Conservation (phyloP, 2,329 filamentous ascomycete species). For the Beauveria bassiana region DNA sequence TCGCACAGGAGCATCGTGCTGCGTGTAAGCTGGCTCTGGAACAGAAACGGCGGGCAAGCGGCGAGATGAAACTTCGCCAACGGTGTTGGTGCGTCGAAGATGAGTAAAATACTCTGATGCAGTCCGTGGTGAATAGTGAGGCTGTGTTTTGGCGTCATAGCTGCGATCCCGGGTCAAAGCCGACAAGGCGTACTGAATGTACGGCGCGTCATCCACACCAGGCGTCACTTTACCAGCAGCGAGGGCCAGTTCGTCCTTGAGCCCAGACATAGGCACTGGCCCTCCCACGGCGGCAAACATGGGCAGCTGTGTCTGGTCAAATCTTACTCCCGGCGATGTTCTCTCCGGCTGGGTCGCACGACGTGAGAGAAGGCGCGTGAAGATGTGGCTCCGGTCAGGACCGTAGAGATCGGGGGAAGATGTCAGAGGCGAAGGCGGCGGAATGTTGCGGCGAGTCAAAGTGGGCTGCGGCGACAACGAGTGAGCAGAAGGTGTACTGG, state of each 20-base stretch:
- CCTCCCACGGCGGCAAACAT: slow-evolving; percentile 28
- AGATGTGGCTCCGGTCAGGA: slow-evolving; percentile 9
- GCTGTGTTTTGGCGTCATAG: slow-evolving; percentile 43
- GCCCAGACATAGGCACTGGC: slow-evolving; percentile 20
- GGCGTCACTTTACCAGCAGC: slow-evolving; percentile 56
- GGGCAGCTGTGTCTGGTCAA: slow-evolving; percentile 32
- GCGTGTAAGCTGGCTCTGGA: slow-evolving; percentile 22
- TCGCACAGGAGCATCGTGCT: slow-evolving; percentile 11
- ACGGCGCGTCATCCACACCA: slow-evolving; percentile 75
- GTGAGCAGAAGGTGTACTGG: slow-evolving; percentile 14
- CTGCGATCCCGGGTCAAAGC: slow-evolving; percentile 72
- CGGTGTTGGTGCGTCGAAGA: slow-evolving; percentile 1
- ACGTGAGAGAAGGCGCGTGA: slow-evolving; percentile 8
- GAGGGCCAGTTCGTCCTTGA: slow-evolving; percentile 45
- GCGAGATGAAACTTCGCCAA: background rate
- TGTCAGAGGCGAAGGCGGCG: background rate
- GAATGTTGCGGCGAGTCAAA: slow-evolving; percentile 17
- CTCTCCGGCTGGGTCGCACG: background rate
- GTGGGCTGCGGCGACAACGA: slow-evolving; percentile 30
- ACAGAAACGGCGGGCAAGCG: slow-evolving; percentile 15
- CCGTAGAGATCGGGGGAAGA: slow-evolving; percentile 7
- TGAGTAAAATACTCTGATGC: slow-evolving; percentile 22
- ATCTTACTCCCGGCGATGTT: slow-evolving; percentile 21
- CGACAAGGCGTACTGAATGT: slow-evolving; percentile 83
- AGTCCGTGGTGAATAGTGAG: slow-evolving; percentile 38